Base-by-base conservation (phyloP, 371 early-diverging fungal species). In the Haplosporangium sp. region DNA sequence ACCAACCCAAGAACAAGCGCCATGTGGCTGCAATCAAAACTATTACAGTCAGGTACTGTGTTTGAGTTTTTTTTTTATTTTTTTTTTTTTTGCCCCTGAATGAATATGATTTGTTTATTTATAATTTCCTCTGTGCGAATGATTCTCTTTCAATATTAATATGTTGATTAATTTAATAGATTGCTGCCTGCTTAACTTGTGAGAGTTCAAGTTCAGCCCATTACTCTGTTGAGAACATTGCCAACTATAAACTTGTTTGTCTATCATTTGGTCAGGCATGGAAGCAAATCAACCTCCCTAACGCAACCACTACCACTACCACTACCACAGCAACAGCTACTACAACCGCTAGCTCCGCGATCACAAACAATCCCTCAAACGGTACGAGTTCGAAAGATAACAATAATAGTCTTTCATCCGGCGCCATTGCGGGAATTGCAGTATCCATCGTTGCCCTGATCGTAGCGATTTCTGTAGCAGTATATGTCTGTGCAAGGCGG, bases 381-480 rank as follows among this genome's bases (percentile, higher is more conserved):
- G 34, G 39, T 47, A 38, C 27, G 50, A 45, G 10, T 40, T 11
- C 59, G 39, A 20, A n/a, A 0, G 45, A 38, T 9, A 20, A 6
- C 15, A 38, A 59, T 3, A 61, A 44, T 45, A 42, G 47, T 10
- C 69, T 78, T n/a, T 78, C 78, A 13, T 63, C 63, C 1, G 78
- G 78, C 5, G 78, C 78, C 17, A 44, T 78, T 17, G 78, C 78
- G 5, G 78, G 78, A 38, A 78, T 78, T 64, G 60, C 73, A 3
- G 79, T 78, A 2, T 78, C 79, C 2, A 67, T 67, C 8, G 60
- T 78, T 39, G 79, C 79, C 2, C 48, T 78, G 45, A 50, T 73
- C 13, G 79, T 78, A 0, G 79, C 79, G 5, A 38, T 78, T 11
- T 62, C 74, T 4, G 79, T 78, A 15, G 79, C 79, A 13, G 79